Base-by-base conservation (phyloP, 75 land plant species). In the Selaginella tamariscina region DNA sequence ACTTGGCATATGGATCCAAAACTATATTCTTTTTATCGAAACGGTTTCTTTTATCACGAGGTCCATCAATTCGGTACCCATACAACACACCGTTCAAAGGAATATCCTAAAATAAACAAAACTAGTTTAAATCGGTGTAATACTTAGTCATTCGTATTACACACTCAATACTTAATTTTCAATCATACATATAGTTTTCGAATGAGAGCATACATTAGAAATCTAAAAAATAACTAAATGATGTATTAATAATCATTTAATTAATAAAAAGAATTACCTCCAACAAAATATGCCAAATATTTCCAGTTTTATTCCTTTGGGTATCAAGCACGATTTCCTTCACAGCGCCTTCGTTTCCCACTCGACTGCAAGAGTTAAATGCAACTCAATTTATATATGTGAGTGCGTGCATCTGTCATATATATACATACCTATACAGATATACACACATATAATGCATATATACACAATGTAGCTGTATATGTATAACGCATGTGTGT, bases 51-150 rank as follows among this genome's bases (percentile, higher is more conserved):
- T 78, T 56, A n/a, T 86, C 70, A 70, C 72, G 67, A 24, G 99
- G 99, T 64, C 99, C 99, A 78, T 84, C 81, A 21, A 95, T 75
- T 2, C 84, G 83, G 71, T 87, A 95, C 23, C 99, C 99, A 86
- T 95, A 95, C 0, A 84, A 74, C 59, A 90, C 92, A 54, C 87
- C 88, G 23, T 68, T 78, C 31, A 72, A 71, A 29, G 92, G 99
- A 49, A 95, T 70, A 69, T 79, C 78, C 96, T 90, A 28, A 2
- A 28, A 29, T 24, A 26, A 65, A 28, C 2, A 65, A 26, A 55
- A 18, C 24, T 28, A 33, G 31, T 23, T 49, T 2, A 31, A 11
- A 56, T 59, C 22, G 32, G 30, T 33, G 30, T 65, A 29, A 60
- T 32, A 30, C 11, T 15, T 33, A 20, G 59, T 55, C n/a, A 67